Percentiles rank a stretch among this genome's conserved stretches.
Conservation (phyloP, 495 filamentous ascomycete genomes). For the Podospora pseudoanserina region DNA sequence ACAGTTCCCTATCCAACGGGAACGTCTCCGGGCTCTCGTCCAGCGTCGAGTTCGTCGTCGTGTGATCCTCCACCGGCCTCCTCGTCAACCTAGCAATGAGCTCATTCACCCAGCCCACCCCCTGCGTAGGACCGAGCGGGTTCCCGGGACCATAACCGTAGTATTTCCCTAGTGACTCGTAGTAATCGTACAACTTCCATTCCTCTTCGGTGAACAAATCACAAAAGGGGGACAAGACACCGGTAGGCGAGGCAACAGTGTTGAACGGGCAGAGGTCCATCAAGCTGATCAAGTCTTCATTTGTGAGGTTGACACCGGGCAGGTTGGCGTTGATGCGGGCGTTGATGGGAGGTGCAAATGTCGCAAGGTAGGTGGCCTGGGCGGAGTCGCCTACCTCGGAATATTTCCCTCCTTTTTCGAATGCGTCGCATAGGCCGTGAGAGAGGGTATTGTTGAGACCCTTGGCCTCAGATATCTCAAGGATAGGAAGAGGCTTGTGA, state of each 20-base stretch:
- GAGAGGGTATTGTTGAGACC: constrained; percentile 71
- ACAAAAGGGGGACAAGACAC: constrained; percentile 61
- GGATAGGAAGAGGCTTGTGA: constrained; percentile 59
- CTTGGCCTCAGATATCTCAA: constrained; percentile 48
- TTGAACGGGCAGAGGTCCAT: constrained; percentile 88
- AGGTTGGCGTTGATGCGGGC: constrained; percentile 60
- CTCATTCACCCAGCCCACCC: constrained; percentile 81
- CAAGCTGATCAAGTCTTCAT: constrained; percentile 56
- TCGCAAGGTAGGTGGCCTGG: constrained; percentile 49
- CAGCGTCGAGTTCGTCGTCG: constrained; percentile 68
- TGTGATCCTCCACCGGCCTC: constrained; percentile 62
- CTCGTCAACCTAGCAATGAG: constrained; percentile 72
- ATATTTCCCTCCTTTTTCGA: constrained; percentile 47
- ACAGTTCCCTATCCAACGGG: constrained; percentile 61
- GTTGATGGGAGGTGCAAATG: constrained; percentile 60
- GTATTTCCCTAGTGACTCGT: constrained; percentile 71
- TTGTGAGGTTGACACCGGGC: constrained; percentile 53
- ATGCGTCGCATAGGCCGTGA: constrained; percentile 63
- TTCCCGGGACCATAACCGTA: constrained; percentile 72
- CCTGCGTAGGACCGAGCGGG: constrained; percentile 72
- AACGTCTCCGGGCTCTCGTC: constrained; percentile 61
- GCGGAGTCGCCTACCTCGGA: constrained; percentile 46
- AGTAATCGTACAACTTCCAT: constrained; percentile 74
- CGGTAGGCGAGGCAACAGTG: constrained; percentile 53
- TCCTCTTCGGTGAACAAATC: constrained; percentile 63